These are phyloP conservation scores for Xanthoconium stramineum DNA, from an alignment of 768 basidiomycete species.

Conservation along the genomic window DNA sequence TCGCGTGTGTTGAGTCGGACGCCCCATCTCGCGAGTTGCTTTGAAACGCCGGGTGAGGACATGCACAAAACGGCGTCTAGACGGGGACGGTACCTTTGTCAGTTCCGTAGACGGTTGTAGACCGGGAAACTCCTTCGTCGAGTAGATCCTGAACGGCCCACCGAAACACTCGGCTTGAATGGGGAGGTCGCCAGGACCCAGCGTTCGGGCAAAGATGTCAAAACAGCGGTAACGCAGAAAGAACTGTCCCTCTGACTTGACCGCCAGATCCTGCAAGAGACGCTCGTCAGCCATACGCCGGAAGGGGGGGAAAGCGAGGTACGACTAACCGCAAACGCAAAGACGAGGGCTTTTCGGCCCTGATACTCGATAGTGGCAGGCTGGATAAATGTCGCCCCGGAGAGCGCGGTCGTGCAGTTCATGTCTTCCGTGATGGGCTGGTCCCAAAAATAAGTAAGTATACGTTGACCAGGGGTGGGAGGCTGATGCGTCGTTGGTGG, in stretches of 20 bases:
- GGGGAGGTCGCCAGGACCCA: slow-evolving; percentile 32
- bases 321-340: slow-evolving; percentile 56
- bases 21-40: slow-evolving; percentile 35
- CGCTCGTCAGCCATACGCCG: slow-evolving; percentile 1
- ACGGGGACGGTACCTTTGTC: slow-evolving; percentile 46
- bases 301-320: slow-evolving; percentile 5
- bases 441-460: slow-evolving; percentile 42
- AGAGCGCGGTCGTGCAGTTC: slow-evolving; percentile 48
- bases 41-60: slow-evolving; percentile 2
- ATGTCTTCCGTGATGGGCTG: slow-evolving; percentile 43
- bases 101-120: slow-evolving; percentile 65
- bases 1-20: slow-evolving; percentile 37
- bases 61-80: neutral
- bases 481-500: slow-evolving; percentile 5
- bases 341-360: slow-evolving; percentile 52
- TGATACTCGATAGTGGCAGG: slow-evolving; percentile 51
- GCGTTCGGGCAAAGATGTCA: slow-evolving; percentile 47
- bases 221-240: slow-evolving; percentile 70
- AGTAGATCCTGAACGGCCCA: slow-evolving; percentile 64
- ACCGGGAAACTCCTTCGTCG: slow-evolving; percentile 74
- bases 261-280: slow-evolving; percentile 56
- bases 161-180: slow-evolving; percentile 66
- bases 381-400: slow-evolving; percentile 62
- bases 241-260: slow-evolving; percentile 63
- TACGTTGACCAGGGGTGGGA: slow-evolving; percentile 27